phyloP scores from a whole-genome alignment of 2,329 filamentous ascomycete species.

The Fusarium devonianum region DNA sequence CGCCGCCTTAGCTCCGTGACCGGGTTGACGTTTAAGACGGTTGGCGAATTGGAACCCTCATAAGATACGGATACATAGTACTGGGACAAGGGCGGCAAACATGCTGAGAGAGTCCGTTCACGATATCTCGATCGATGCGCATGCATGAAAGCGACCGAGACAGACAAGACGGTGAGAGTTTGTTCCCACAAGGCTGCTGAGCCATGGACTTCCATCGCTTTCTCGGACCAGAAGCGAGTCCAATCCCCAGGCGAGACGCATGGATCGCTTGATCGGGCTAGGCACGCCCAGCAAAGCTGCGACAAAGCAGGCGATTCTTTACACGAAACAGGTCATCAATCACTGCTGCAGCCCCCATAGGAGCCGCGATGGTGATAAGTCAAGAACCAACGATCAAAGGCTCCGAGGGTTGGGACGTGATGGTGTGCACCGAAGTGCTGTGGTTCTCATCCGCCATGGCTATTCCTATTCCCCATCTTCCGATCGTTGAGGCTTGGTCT shows the following conservation, averaged over 20 bases:
- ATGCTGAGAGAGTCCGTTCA: no score
- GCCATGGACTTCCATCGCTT: slow-evolving; percentile 24
- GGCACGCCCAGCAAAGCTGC: slow-evolving; percentile 19
- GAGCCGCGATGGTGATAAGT: slow-evolving; percentile 17
- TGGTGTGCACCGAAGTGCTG: slow-evolving; percentile 31
- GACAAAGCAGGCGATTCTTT: slow-evolving; percentile 26
- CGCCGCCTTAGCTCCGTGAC: slow-evolving; percentile 9
- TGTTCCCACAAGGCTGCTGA: slow-evolving; percentile 18
- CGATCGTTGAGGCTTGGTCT: slow-evolving; percentile 31
- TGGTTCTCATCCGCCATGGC: slow-evolving; percentile 3
- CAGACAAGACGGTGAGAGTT: slow-evolving; percentile 30
- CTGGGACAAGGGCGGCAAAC: not conserved
- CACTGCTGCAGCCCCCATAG: slow-evolving; percentile 18
- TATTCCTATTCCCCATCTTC: slow-evolving; percentile 18
- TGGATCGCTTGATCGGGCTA: slow-evolving; percentile 34
- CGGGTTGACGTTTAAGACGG: slow-evolving; percentile 20
- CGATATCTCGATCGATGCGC: slow-evolving; percentile 20
- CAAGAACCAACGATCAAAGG: slow-evolving; percentile 29
- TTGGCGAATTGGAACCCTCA: slow-evolving; percentile 19
- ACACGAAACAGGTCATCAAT: slow-evolving; percentile 25
- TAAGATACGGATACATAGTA: not conserved
- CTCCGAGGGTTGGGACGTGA: slow-evolving; percentile 33
- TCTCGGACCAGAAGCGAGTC: slow-evolving; percentile 35
- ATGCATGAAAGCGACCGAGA: slow-evolving; percentile 18
- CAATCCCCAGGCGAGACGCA: slow-evolving; percentile 27